Conservation (phyloP, 768 basidiomycete species). For the Botryobasidium botryosum region DNA sequence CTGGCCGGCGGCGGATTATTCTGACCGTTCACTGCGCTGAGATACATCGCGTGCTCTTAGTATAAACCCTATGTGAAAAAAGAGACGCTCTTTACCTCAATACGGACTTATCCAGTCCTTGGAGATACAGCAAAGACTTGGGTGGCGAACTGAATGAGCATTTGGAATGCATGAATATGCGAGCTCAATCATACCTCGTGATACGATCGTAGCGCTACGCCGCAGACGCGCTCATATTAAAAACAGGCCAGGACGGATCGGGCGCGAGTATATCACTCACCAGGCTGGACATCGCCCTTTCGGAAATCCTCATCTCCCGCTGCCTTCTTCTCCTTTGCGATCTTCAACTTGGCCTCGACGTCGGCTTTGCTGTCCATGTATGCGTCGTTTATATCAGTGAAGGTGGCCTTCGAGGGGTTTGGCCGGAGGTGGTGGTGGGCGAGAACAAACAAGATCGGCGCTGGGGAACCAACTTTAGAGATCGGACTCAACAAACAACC, state of each 20-base stretch:
- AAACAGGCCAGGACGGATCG: not conserved
- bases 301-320: conserved; percentile 53
- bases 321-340: conserved; percentile 51
- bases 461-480: no score
- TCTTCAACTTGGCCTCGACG: conserved; percentile 33
- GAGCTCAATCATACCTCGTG: conserved; percentile 36
- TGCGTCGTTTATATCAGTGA: not conserved
- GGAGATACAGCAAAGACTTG: conserved; percentile 53
- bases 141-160: conserved; percentile 8
- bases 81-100: conserved; percentile 5
- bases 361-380: conserved; percentile 5
- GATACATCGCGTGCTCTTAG: no score
- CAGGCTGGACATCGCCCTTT: conserved; percentile 39
- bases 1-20: not conserved
- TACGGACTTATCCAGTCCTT: conserved; percentile 60
- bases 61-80: no score
- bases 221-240: not conserved
- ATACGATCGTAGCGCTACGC: conserved; percentile 47
- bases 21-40: not conserved
- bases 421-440: not conserved
- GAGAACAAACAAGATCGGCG: no score
- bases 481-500: no score
- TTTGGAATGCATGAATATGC: conserved; percentile 2
- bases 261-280: conserved; percentile 22
- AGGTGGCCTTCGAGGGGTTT: not conserved